Conservation (phyloP, 352 stramenopile genomes). For the Globisporangium echinulatum region DNA sequence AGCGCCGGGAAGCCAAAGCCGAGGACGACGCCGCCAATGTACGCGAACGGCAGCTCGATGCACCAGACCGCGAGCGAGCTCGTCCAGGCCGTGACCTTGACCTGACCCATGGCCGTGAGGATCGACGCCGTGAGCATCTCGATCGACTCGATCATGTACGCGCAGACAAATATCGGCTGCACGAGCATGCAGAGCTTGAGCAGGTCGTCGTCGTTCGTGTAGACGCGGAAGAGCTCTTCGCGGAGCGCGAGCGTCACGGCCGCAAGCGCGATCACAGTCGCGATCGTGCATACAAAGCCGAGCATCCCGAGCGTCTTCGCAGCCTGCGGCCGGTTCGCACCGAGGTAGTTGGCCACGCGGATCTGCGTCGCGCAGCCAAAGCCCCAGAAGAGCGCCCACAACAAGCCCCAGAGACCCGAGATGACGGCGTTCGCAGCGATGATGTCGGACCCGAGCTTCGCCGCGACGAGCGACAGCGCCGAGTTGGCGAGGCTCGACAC, state of each 20-base stretch:
- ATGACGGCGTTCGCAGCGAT: conserved; percentile 76
- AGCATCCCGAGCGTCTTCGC: conserved; percentile 55
- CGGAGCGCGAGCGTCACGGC: conserved; percentile 21
- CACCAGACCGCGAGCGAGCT: conserved; percentile 41
- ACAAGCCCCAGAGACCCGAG: conserved; percentile 51
- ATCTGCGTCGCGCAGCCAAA: conserved; percentile 76
- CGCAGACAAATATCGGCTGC: conserved; percentile 43
- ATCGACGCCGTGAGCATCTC: conserved; percentile 42
- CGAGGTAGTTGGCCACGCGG: conserved; percentile 69
- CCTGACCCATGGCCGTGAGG: conserved; percentile 46
- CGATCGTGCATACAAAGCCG: conserved; percentile 52
- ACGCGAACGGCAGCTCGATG: conserved; percentile 41
- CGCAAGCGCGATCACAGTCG: conserved; percentile 40
- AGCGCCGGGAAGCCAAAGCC: conserved; percentile 37
- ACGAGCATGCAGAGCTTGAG: conserved; percentile 39
- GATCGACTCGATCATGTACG: conserved; percentile 41
- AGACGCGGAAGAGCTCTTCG: conserved; percentile 35
- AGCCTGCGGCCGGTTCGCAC: conserved; percentile 54
- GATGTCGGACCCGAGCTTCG: conserved; percentile 62
- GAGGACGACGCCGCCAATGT: conserved; percentile 33
- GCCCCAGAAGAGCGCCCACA: conserved; percentile 78
- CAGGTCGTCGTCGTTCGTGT: conserved; percentile 42
- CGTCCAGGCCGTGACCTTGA: conserved; percentile 38
- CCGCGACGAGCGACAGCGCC: conserved; percentile 58
- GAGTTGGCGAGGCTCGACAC: conserved; percentile 73